Evolutionary conservation across 2,329 filamentous ascomycete genomes (phyloP).

Genomic region (Colletotrichum sp.): DNA sequence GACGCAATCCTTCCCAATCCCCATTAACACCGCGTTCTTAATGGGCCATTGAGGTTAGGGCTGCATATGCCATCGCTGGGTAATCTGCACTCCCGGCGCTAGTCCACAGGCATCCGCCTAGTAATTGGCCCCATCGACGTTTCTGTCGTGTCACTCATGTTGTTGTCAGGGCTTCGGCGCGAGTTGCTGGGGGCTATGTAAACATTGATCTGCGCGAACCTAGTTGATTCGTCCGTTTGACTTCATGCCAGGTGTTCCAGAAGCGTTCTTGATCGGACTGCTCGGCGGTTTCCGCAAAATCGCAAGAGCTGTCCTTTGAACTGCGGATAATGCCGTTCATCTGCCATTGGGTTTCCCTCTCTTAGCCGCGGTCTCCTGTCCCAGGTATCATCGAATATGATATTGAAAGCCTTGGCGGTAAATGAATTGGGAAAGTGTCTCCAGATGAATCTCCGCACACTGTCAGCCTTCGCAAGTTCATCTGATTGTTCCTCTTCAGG

Average conservation of each 20-base stretch:
- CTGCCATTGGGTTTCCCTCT: neutral
- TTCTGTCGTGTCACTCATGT: neutral
- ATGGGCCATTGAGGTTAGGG: slow-evolving; percentile 11
- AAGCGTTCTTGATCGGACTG: neutral
- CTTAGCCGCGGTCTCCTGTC: neutral
- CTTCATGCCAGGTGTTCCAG: neutral
- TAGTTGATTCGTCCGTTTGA: neutral
- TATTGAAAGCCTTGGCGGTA: neutral
- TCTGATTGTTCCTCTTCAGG: neutral
- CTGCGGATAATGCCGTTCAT: neutral
- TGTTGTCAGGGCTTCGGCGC: neutral
- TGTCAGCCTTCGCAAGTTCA: neutral
- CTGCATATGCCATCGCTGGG: slow-evolving; percentile 20
- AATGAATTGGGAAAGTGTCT: neutral
- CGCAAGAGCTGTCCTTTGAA: neutral
- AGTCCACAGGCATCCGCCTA: slow-evolving; percentile 15
- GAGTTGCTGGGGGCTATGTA: neutral
- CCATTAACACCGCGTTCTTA: neutral
- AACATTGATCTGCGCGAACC: neutral
- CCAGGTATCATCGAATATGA: neutral
- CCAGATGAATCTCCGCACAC: neutral
- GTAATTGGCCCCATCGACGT: neutral
- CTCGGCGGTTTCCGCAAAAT: neutral
- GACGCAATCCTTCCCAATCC: neutral
- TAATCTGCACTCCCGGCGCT: slow-evolving; percentile 13